A percentile compares a stretch with the other conserved stretches of the same genome.
Conservation (phyloP, 73 alveolate genomes). For the Blepharisma japonicum region DNA sequence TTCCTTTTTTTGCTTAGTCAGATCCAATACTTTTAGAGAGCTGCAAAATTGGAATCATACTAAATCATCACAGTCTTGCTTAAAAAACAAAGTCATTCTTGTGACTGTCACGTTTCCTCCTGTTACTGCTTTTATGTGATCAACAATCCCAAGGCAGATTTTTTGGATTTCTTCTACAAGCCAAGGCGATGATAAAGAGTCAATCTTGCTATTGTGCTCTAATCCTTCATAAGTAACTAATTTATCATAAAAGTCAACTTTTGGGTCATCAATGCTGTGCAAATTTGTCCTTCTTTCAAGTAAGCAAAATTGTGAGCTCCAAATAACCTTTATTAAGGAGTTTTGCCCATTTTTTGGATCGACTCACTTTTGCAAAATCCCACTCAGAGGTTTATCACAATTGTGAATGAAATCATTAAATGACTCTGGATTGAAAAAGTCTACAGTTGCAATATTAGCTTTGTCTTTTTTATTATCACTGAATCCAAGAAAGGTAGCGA, state of each 20-base stretch:
- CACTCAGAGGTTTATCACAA: conserved; percentile 70
- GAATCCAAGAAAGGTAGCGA: background rate
- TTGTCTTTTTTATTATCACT: background rate
- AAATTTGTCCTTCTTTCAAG: conserved; percentile 70
- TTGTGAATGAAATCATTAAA: conserved; percentile 57
- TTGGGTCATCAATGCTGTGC: conserved; percentile 52
- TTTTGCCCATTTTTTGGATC: conserved; percentile 70
- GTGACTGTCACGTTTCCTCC: conserved; percentile 76
- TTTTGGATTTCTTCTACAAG: conserved; percentile 70
- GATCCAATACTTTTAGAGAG: conserved; percentile 58
- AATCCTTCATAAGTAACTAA: conserved; percentile 81
- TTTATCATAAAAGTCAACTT: conserved; percentile 64
- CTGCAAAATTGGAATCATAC: conserved; percentile 71
- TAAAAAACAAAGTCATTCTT: conserved; percentile 77
- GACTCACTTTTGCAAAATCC: conserved; percentile 67
- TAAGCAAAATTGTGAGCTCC: conserved; percentile 77
- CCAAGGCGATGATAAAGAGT: conserved; percentile 77
- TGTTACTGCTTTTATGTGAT: conserved; percentile 72
- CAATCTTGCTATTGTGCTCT: conserved; percentile 64
- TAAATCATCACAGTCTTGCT: conserved; percentile 70
- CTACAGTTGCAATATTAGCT: conserved; percentile 62
- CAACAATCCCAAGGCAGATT: conserved; percentile 68
- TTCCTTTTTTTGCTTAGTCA: conserved; percentile 1
- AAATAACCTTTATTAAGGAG: conserved; percentile 76
- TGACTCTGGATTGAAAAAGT: conserved; percentile 63